phyloP scores from a whole-genome alignment of 345 rosid species.

The Mangifera indica region DNA sequence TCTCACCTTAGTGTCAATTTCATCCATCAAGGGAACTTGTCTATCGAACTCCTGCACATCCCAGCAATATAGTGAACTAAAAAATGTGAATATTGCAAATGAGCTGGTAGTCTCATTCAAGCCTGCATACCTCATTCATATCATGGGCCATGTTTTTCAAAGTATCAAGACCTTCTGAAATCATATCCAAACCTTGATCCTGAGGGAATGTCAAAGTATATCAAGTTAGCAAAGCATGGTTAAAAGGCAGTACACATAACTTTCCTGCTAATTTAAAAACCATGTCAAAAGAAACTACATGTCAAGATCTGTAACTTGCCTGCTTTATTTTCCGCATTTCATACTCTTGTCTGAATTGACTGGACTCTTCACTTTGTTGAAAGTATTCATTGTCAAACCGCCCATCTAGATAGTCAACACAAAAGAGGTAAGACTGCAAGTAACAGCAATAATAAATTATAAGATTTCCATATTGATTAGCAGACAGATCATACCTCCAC shows the following conservation, averaged over 20 bases:
- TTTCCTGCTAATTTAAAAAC: constrained; percentile 12
- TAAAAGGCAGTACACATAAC: not conserved
- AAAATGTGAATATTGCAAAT: constrained; percentile 13
- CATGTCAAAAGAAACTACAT: constrained; percentile 9
- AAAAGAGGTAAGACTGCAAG: not conserved
- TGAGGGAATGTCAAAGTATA: constrained; percentile 29
- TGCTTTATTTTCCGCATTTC: constrained; percentile 91
- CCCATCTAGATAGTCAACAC: constrained; percentile 46
- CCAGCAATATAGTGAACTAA: constrained; percentile 20
- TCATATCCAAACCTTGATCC: constrained; percentile 97
- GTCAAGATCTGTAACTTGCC: constrained; percentile 41
- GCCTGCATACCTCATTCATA: constrained; percentile 83
- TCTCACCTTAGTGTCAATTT: constrained; percentile 86
- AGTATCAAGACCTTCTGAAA: constrained; percentile 91
- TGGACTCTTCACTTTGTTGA: constrained; percentile 73
- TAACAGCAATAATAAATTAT: not conserved
- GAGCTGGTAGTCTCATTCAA: constrained; percentile 6
- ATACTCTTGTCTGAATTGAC: constrained; percentile 83
- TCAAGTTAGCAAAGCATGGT: not conserved
- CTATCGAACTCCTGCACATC: constrained; percentile 81
- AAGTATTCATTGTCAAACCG: constrained; percentile 82
- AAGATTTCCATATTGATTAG: not conserved
- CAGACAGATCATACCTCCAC: not conserved
- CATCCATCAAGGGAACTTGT: constrained; percentile 98
- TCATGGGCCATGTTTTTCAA: constrained; percentile 94